Percentiles rank a stretch among this genome's conserved stretches.
Conservation (phyloP, 148 eudicot genomes). For the Euryodendron excelsum region DNA sequence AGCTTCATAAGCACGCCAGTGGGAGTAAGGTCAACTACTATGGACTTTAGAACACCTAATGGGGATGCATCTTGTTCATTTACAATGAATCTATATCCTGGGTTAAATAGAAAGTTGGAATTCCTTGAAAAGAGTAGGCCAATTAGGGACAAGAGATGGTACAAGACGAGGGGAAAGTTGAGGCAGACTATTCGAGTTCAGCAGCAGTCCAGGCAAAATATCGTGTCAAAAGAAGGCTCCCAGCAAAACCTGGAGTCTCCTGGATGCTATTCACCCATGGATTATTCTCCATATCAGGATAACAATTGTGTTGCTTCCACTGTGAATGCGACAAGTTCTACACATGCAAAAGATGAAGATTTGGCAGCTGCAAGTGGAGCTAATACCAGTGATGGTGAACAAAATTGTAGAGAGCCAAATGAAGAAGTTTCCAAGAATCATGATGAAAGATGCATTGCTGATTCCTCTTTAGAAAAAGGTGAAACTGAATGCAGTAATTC, state of each 20-base stretch:
- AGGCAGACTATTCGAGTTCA: slow-evolving; percentile 33
- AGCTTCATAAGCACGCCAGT: slow-evolving; percentile 26
- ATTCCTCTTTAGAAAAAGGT: slow-evolving; percentile 19
- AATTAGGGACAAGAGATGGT: slow-evolving; percentile 28
- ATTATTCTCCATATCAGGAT: slow-evolving; percentile 77
- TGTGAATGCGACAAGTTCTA: background rate
- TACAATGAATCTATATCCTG: slow-evolving; percentile 35
- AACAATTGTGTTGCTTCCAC: slow-evolving; percentile 15
- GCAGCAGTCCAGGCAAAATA: slow-evolving; percentile 29
- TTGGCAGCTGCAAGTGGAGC: slow-evolving; percentile 22
- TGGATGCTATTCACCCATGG: slow-evolving; percentile 86
- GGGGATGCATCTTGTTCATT: slow-evolving; percentile 40
- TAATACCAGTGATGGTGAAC: slow-evolving; percentile 11
- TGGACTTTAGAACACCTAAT: slow-evolving; percentile 41
- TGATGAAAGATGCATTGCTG: slow-evolving; percentile 20
- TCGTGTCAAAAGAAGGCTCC: slow-evolving; percentile 32
- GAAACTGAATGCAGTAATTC: slow-evolving; percentile 9
- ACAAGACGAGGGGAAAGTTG: slow-evolving; percentile 48
- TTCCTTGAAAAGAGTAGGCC: slow-evolving; percentile 36
- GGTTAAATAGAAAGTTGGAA: slow-evolving; percentile 32
- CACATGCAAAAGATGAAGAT: slow-evolving; percentile 29
- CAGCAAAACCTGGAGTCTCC: slow-evolving; percentile 39
- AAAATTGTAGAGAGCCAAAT: background rate
- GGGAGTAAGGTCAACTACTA: slow-evolving; percentile 20
- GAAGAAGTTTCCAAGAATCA: slow-evolving; percentile 4